These are phyloP conservation scores for Globisporangium splendens DNA, from an alignment of 352 stramenopile genomes.

Conservation along the genomic window DNA sequence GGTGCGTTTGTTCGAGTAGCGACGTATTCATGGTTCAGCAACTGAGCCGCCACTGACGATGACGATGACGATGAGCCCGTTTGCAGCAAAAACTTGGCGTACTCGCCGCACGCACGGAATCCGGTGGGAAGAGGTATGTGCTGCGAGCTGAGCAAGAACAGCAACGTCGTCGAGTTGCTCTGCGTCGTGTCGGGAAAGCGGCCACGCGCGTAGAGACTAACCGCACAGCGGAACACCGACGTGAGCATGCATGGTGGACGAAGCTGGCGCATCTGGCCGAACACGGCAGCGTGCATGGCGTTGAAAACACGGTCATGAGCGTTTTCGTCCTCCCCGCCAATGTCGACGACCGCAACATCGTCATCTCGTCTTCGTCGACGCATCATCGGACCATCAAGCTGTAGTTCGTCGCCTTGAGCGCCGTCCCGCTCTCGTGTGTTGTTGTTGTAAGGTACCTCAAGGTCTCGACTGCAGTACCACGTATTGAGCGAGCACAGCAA, in stretches of 20 bases:
- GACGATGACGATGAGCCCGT: slow-evolving; percentile 23
- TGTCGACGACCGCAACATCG: too few species aligned
- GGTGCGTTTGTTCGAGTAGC: neutral
- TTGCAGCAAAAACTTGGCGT: slow-evolving; percentile 52
- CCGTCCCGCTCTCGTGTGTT: neutral
- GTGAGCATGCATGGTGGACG: slow-evolving; percentile 15
- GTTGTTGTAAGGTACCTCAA: neutral
- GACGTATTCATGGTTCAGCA: slow-evolving; percentile 62
- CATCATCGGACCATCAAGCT: too few species aligned
- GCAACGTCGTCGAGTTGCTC: slow-evolving; percentile 20
- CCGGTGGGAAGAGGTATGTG: slow-evolving; percentile 28
- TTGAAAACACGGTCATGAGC: neutral
- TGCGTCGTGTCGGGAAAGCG: slow-evolving; percentile 30
- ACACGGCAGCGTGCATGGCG: neutral
- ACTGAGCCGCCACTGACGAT: slow-evolving; percentile 12
- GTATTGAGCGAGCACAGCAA: slow-evolving; percentile 14
- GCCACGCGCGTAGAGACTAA: slow-evolving; percentile 35
- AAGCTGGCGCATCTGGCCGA: slow-evolving; percentile 3
- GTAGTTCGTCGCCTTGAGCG: too few species aligned
- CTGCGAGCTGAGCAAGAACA: slow-evolving; percentile 33
- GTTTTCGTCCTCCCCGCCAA: slow-evolving; percentile 5
- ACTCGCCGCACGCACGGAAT: slow-evolving; percentile 64
- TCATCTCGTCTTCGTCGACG: too few species aligned
- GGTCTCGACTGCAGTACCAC: neutral
- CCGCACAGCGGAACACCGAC: slow-evolving; percentile 36